Evolutionary conservation across 176 grass and related monocot genomes (phyloP).

Genomic region (Rhynchospora pubera): DNA sequence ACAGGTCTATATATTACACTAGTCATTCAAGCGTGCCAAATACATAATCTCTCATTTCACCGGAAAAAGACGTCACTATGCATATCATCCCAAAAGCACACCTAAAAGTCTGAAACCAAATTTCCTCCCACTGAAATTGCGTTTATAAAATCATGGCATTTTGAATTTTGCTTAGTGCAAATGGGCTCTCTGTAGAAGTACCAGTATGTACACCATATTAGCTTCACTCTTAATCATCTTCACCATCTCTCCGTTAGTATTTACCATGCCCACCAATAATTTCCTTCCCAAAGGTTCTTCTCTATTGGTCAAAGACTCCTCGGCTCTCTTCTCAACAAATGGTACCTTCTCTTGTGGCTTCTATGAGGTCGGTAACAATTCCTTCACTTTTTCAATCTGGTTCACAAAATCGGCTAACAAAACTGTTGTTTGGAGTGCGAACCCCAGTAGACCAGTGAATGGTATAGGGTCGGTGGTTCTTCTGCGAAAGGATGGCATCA

Average conservation of each 20-base stretch:
- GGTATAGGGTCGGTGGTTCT: constrained; percentile 4
- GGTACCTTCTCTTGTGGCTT: constrained; percentile 44
- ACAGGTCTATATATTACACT: too few species aligned
- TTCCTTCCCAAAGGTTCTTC: constrained; percentile 17
- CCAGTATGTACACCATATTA: not conserved
- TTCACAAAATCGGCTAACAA: constrained; percentile 16
- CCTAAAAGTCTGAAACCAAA: too few species aligned
- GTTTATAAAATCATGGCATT: too few species aligned
- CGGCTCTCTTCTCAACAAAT: constrained; percentile 22
- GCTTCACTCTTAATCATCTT: not conserved
- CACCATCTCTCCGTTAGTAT: not conserved
- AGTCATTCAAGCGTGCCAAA: too few species aligned
- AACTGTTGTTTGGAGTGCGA: constrained; percentile 37
- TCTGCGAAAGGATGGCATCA: constrained; percentile 21
- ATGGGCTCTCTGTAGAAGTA: too few species aligned
- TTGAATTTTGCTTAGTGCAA: too few species aligned
- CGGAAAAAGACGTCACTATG: too few species aligned
- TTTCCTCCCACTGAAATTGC: too few species aligned
- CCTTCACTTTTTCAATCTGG: constrained; percentile 56
- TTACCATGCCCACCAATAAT: not conserved
- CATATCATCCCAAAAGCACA: too few species aligned
- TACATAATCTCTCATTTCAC: too few species aligned
- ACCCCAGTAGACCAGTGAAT: constrained; percentile 5
- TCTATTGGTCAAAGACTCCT: constrained; percentile 21
- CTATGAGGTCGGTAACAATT: constrained; percentile 17